Base-by-base conservation (phyloP, 371 early-diverging fungal genomes). In the Syncephalastrum sp. region DNA sequence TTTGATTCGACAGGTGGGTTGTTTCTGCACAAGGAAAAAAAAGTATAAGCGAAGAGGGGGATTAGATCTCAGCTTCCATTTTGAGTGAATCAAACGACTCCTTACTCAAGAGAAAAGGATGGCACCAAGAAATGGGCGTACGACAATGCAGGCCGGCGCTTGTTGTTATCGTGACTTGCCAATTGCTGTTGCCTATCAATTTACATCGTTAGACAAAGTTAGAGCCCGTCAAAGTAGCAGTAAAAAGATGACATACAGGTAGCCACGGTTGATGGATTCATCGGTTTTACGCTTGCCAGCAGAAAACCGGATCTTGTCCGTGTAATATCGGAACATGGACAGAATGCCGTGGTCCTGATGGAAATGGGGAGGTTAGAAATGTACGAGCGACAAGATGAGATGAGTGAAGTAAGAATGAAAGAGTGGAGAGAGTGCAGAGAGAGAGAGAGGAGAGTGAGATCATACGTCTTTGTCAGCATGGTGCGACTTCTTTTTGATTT, bases 301-400 rank as follows among this genome's bases (percentile, higher is more conserved):
- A 7, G 76, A 69, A 1, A 70, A 70, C 16, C 77, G 68, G 42
- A 79, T 69, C 47, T 76, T 79, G 24, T 76, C 77, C 15, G 72
- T 76, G 25, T 79, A 79, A 54, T 79, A 80, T 27, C 75, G 75
- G 41, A 77, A 64, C 7, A 77, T 76, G 13, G 81, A 73, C 54
- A 77, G 43, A 29, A 80, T 65, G 10, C 60, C 62, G 25, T 64
- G 63, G 19, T 66, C 67, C 54, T 66, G 55, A 67, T 76, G 54
- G 16, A 47, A 42, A 7, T 55, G 44, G 5, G 21, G n/a, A 44
- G 19, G 17, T 3, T 33, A 16, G 38, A 3, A 48, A 17, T 15
- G n/a, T 21, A 21, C 21, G 21, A 0, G 21, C 21, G 21, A 21
- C 21, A 2, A 21, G 21, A 21, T 21, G 21, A 21, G 21, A 21